These are phyloP conservation scores for Ustilago esculenta DNA, from an alignment of 1,284 basidiomycete genomes.

Conservation along the genomic window DNA sequence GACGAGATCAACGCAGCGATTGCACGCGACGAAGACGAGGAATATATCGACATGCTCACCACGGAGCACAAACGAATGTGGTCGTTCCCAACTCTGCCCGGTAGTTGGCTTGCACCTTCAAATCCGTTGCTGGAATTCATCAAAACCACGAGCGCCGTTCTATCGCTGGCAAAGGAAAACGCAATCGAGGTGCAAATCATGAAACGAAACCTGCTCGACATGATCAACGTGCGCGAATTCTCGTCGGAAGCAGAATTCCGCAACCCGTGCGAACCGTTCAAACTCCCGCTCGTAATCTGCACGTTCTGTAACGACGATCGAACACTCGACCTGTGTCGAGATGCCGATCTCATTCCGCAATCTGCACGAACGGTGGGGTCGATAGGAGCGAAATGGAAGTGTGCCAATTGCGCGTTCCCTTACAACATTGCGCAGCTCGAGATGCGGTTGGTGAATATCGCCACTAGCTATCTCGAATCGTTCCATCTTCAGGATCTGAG, in stretches of 20 bases:
- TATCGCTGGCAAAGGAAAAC: constrained; percentile 76
- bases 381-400: constrained; percentile 60
- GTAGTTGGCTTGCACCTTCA: constrained; percentile 78
- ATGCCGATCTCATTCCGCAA: constrained; percentile 79
- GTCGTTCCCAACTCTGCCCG: constrained; percentile 85
- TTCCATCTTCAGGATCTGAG: constrained; percentile 84
- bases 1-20: constrained; percentile 70
- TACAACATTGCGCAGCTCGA: constrained; percentile 89
- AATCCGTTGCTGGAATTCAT: constrained; percentile 86
- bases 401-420: constrained; percentile 78
- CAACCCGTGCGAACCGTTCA: constrained; percentile 92
- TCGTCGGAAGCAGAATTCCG: constrained; percentile 69
- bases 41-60: constrained; percentile 65
- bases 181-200: constrained; percentile 86
- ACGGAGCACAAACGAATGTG: constrained; percentile 69
- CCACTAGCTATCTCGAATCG: constrained; percentile 77
- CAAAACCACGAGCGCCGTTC: constrained; percentile 86
- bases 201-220: constrained; percentile 87
- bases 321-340: constrained; percentile 95
- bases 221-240: constrained; percentile 88
- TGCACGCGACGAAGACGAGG: constrained; percentile 72
- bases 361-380: constrained; percentile 16
- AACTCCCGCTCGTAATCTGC: constrained; percentile 87
- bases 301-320: constrained; percentile 86
- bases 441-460: constrained; percentile 81